Evolutionary conservation across 305 asterid genomes (phyloP).

Genomic region (Solanum hybrid): DNA sequence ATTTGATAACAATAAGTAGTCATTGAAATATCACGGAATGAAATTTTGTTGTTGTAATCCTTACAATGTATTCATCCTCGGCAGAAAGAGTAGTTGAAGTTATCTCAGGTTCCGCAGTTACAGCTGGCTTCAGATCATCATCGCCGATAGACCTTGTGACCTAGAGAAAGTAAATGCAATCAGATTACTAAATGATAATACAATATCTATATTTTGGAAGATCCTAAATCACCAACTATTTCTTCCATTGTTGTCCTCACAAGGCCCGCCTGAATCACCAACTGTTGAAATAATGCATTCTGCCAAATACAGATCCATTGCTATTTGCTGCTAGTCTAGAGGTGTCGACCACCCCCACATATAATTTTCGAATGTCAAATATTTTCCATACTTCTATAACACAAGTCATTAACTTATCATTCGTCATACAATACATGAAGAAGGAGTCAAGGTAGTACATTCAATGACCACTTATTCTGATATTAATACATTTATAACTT

Average conservation of each 20-base stretch:
- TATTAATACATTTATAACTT: background rate
- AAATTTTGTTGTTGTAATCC: slow-evolving; percentile 2
- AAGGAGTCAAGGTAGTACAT: background rate
- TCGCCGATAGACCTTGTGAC: slow-evolving; percentile 94
- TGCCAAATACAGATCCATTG: background rate
- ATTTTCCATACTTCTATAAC: background rate
- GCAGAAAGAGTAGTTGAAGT: slow-evolving; percentile 45
- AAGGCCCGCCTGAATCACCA: background rate
- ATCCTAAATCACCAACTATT: background rate
- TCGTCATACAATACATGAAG: background rate
- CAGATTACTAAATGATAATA: background rate
- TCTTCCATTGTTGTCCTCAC: background rate
- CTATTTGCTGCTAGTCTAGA: background rate
- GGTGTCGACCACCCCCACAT: background rate
- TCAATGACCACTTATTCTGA: background rate
- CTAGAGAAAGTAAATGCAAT: slow-evolving; percentile 24
- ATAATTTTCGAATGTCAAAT: background rate
- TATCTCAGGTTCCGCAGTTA: slow-evolving; percentile 88
- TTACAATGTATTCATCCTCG: slow-evolving; percentile 77
- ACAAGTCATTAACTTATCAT: background rate
- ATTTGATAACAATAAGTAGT: background rate
- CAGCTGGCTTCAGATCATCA: slow-evolving; percentile 87
- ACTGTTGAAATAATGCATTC: background rate
- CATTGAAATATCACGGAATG: background rate
- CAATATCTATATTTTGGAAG: background rate